phyloP scores from a whole-genome alignment of 768 basidiomycete genomes.

The Podaxis mareebaensis region DNA sequence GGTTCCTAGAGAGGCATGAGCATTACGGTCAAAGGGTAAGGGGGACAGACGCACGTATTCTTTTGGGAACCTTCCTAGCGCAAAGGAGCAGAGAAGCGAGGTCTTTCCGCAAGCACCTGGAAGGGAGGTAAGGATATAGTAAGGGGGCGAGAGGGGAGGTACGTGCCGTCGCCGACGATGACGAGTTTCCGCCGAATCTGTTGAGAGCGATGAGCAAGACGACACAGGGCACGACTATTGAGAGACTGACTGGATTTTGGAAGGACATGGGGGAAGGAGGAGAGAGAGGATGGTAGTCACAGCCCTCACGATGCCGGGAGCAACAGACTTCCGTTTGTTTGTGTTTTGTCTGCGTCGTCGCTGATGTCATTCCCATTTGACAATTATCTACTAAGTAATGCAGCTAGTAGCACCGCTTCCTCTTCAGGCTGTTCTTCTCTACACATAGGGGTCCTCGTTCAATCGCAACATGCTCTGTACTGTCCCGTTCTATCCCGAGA shows the following conservation, averaged over 20 bases:
- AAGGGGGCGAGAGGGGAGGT: constrained; percentile 18
- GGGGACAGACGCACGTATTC: constrained; percentile 75
- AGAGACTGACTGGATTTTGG: constrained; percentile 57
- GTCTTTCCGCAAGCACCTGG: constrained; percentile 96
- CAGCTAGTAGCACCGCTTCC: constrained; percentile 41
- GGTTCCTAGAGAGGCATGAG: constrained; percentile 47
- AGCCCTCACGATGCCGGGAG: constrained; percentile 19
- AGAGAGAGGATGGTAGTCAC: constrained; percentile 14
- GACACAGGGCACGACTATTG: constrained; percentile 10
- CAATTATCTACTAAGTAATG: background rate
- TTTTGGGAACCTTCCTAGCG: constrained; percentile 91
- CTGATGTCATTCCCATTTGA: constrained; percentile 21
- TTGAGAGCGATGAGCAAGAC: constrained; percentile 18
- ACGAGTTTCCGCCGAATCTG: constrained; percentile 95
- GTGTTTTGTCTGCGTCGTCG: constrained; percentile 20
- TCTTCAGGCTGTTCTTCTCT: constrained; percentile 43
- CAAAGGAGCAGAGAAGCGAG: constrained; percentile 86
- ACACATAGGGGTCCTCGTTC: constrained; percentile 65
- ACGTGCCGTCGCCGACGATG: constrained; percentile 93
- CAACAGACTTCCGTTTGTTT: constrained; percentile 31
- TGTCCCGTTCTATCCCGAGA: constrained; percentile 80
- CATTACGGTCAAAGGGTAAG: constrained; percentile 13
- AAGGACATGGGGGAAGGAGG: constrained; percentile 37
- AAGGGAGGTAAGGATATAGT: constrained; percentile 21
- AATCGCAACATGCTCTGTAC: constrained; percentile 64